These are phyloP conservation scores for Actinomortierella wolfii DNA, from an alignment of 371 early-diverging fungal genomes.

Conservation along the genomic window DNA sequence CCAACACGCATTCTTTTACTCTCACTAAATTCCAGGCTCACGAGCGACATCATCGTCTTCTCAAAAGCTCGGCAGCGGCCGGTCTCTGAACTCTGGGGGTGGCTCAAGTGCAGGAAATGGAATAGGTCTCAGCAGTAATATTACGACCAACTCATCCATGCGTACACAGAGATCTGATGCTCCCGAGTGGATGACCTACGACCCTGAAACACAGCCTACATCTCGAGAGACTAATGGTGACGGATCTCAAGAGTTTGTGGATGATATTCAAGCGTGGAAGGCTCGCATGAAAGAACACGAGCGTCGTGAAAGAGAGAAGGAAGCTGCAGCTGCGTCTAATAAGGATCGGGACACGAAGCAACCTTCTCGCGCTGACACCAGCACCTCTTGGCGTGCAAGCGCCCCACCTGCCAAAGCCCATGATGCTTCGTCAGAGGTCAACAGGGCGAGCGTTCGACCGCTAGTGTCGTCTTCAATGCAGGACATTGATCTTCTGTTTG, in stretches of 20 bases:
- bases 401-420: background rate
- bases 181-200: slow-evolving; percentile 75
- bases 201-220: slow-evolving; percentile 44
- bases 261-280: slow-evolving; percentile 71
- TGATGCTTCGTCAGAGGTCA: slow-evolving; percentile 11
- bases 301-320: slow-evolving; percentile 45
- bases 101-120: no score
- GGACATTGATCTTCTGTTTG: slow-evolving; percentile 49
- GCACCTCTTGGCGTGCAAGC: slow-evolving; percentile 42
- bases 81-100: no score
- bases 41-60: no score
- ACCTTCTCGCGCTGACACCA: slow-evolving; percentile 44
- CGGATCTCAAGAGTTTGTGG: slow-evolving; percentile 45
- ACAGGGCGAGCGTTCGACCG: background rate
- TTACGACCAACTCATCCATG: background rate
- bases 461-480: slow-evolving; percentile 14
- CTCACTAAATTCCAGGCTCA: no score
- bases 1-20: no score
- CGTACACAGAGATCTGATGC: slow-evolving; percentile 44
- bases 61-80: no score
- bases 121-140: no score
- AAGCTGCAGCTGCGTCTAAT: slow-evolving; percentile 9
- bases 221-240: slow-evolving; percentile 22
- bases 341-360: slow-evolving; percentile 16
- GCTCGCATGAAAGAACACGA: slow-evolving; percentile 66